Percentiles rank a stretch among this genome's conserved stretches.
Conservation (phyloP, 2,329 filamentous ascomycete species). For the Colletotrichum siamense region DNA sequence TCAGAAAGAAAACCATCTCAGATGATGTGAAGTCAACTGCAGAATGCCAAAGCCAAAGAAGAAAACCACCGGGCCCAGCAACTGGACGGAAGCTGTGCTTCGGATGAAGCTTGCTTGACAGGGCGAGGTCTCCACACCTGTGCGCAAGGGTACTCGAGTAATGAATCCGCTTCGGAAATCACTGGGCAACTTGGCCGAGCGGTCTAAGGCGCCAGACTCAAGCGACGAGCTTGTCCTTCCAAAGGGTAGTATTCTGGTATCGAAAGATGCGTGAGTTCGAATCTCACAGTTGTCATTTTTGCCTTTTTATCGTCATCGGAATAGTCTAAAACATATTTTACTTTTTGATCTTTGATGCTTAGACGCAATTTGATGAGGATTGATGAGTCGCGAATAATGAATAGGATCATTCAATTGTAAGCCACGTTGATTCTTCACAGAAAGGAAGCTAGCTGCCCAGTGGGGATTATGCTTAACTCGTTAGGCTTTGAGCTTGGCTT, state of each 20-base stretch:
- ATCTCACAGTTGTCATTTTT: conserved; percentile 21
- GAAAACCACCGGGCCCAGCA: neutral
- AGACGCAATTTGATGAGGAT: neutral
- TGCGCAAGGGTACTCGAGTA: rapidly evolving
- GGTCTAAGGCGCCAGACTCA: conserved; percentile 23
- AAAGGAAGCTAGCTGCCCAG: neutral
- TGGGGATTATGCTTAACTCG: neutral
- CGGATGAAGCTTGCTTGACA: neutral
- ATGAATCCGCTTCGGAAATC: rapidly evolving
- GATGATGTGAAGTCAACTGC: neutral
- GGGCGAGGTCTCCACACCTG: neutral
- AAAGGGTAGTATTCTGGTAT: conserved; percentile 16
- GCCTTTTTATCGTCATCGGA: neutral
- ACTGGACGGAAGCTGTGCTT: neutral
- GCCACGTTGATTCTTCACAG: neutral
- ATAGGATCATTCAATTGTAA: no score
- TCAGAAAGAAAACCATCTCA: neutral
- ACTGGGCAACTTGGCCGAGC: conserved; percentile 21
- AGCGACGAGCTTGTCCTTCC: neutral
- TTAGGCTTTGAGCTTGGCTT: neutral
- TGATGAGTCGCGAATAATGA: neutral
- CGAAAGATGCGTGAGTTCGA: conserved; percentile 23
- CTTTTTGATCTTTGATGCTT: neutral
- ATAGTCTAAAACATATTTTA: neutral
- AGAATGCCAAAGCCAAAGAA: neutral